Evolutionary conservation across 192 early-diverging fungal species (phyloP), one percentile per base, ranked within the genome.

Genomic region (Umbelopsis vinacea): DNA sequence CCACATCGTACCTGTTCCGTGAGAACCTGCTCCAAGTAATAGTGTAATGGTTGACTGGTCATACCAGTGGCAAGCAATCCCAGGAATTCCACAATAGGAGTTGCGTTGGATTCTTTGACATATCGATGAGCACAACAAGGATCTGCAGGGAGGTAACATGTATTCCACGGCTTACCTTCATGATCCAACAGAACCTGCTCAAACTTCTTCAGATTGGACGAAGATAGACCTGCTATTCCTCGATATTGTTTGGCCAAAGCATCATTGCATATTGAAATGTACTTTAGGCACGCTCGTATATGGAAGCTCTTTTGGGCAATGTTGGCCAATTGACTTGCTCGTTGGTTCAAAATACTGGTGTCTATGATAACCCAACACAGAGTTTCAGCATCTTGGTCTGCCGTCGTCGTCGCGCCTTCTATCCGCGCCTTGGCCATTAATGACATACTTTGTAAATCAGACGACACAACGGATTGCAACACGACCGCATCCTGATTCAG

Each of bases 1-100:
- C 22, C 47, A 68, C 19, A 66, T n/a, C 67, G 12, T 57, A 71
- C 70, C 53, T 70, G 74, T 43, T 70, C 40, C 6, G 68, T 75
- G 23, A 75, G 68, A 14, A 57, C 43, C 11, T 70, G 33, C 26
- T 46, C 47, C 17, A 75, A 46, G 45, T 75, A 75, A 4, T 75
- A 55, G 22, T 70, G 74, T 8, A 70, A 21, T 10, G 68, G 50
- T 22, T 46, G 54, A 23, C 52, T 75, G 11, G 57, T 45, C 24
- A 33, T 75, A 15, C 74, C 74, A 15, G 68, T 70, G 22, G 68
- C 74, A 2, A 75, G 55, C 22, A 75, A 50, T 23, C 74, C 74
- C 22, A 75, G 46, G 14, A 75, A 48, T 29, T 75, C 74, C 0
- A 75, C 46, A 22, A 47, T 35, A 6, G 74, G 74, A 29, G 74